Base-by-base conservation (phyloP, 202 grass and related monocot genomes). In the Setaria viridis region DNA sequence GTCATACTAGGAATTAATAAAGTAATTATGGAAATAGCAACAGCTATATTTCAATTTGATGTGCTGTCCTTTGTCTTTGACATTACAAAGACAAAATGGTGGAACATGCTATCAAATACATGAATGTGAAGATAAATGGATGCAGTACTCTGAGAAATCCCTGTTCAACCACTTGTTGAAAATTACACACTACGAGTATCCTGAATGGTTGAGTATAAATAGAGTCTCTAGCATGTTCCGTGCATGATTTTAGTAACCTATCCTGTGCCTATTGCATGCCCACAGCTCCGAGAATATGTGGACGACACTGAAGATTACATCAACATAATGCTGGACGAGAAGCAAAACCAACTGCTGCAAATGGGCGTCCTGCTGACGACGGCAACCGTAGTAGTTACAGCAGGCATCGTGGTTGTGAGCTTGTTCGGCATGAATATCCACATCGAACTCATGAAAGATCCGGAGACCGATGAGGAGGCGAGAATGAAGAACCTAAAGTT, bases 371-470 rank as follows among this genome's bases (percentile, higher is more conserved):
- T 97, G 89, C 90, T 97, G 20, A 86, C 83, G 19, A 90, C 89
- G 1, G 95, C 95, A 33, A 95, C 93, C 1, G 86, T 95, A 57
- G 93, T 94, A 17, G 77, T 85, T 67, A 98, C 93, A 2, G 95
- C 89, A 1, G 95, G 93, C 12, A 92, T 98, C 21, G 95, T 89
- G 25, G 89, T 95, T 0, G 89, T 92, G 7, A 94, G 91, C 82
- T 17, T 98, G 74, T 98, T 95, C 39, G 95, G 95, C 39, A 98
- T 98, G 93, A 95, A 98, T 84, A 98, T 98, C 33, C 77, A 80
- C 13, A 95, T 93, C 11, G 78, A 87, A 11, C 85, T 98, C 21
- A 92, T 79, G 83, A 79, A 86, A 3, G 29, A 29, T 53, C 77
- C 91, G 0, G 47, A 85, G 66, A 88, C 50, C 2, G 55, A 74